A percentile compares a stretch with the other conserved stretches of the same genome.
These are phyloP conservation scores for Penicillium sp. DNA, from an alignment of 2,329 filamentous ascomycete species.

Conservation along the genomic window DNA sequence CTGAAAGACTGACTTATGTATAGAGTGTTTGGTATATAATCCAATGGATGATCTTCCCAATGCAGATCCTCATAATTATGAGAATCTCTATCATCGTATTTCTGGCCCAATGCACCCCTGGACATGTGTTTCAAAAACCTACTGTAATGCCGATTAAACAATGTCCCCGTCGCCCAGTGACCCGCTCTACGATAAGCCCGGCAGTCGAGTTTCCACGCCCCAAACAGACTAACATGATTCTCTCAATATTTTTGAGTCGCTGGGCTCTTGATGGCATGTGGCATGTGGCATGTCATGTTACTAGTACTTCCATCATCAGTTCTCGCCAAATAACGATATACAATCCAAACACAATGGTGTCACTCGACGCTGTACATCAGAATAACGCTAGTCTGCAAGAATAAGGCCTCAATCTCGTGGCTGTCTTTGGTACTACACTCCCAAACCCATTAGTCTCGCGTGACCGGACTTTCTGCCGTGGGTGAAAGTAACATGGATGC, in stretches of 20 bases:
- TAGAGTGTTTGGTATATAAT: too few species aligned
- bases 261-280: too few species aligned
- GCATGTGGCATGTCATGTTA: background rate
- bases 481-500: background rate
- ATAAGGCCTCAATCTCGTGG: constrained; percentile 34
- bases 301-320: background rate
- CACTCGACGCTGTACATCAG: constrained; percentile 5
- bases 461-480: background rate
- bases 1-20: too few species aligned
- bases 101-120: background rate
- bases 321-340: background rate
- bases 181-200: background rate
- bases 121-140: too few species aligned
- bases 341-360: constrained; percentile 9
- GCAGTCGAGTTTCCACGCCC: background rate
- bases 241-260: too few species aligned
- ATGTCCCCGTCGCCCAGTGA: background rate
- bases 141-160: too few species aligned
- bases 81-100: too few species aligned
- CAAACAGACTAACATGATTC: background rate
- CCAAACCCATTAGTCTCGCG: constrained; percentile 46
- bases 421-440: constrained; percentile 43
- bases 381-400: constrained; percentile 13
- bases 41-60: too few species aligned
- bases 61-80: too few species aligned